Percentiles rank a stretch among this genome's conserved stretches.
These are phyloP conservation scores for Lolium perenne DNA, from an alignment of 176 grass and related monocot genomes.

Conservation along the genomic window DNA sequence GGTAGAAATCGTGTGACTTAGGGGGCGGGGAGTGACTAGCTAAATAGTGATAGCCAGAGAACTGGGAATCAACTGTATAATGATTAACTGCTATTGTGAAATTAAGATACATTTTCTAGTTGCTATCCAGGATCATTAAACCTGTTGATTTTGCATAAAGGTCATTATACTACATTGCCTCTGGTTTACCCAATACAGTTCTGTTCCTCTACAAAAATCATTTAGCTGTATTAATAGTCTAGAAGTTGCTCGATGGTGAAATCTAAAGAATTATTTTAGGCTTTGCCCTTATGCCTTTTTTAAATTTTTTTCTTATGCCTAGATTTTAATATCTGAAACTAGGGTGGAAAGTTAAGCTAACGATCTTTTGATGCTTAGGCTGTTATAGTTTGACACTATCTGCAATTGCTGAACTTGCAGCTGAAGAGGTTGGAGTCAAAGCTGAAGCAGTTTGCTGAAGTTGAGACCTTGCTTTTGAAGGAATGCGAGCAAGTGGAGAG, in stretches of 20 bases:
- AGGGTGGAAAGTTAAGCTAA: not conserved
- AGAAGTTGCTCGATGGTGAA: not conserved
- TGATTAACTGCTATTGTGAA: not conserved
- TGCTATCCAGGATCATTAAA: not conserved
- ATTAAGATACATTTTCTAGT: not conserved
- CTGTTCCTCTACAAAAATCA: not conserved
- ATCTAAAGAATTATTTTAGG: not conserved
- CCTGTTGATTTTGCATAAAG: not conserved
- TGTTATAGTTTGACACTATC: slow-evolving; percentile 15
- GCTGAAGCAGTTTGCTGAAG: slow-evolving; percentile 92
- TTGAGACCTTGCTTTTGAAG: slow-evolving; percentile 91
- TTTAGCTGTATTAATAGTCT: not conserved
- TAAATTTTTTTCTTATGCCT: not conserved
- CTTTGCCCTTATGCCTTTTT: too few relatives aligned
- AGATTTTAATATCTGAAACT: not conserved
- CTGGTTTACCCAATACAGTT: slow-evolving; percentile 9
- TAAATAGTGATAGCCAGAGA: not conserved
- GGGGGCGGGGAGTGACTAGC: not conserved
- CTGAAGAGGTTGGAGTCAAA: slow-evolving; percentile 94
- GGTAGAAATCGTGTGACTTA: not conserved
- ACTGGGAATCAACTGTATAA: not conserved
- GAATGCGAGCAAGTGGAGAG: slow-evolving; percentile 93
- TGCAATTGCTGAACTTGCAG: slow-evolving; percentile 57
- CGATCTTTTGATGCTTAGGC: not conserved
- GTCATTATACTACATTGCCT: not conserved